Evolutionary conservation across 2,329 filamentous ascomycete species (phyloP), one percentile per base, ranked within the genome.

Genomic region (Colletotrichum aenigma): DNA sequence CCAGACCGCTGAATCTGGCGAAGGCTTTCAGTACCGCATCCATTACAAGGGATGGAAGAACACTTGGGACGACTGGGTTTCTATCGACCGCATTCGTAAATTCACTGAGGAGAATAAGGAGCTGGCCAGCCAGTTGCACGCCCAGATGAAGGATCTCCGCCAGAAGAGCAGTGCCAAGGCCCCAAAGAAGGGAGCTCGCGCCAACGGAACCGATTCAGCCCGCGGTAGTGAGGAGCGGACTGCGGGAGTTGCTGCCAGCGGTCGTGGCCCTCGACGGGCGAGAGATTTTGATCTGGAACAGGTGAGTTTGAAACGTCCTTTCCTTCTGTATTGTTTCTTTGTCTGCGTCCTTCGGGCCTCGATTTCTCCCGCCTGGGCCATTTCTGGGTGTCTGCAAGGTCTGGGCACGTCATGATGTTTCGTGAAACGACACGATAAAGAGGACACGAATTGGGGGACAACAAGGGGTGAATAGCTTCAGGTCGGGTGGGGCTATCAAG

Each of bases 21-120:
- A 86, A 56, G 87, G 93, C 76, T 96, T 92, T 82, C 92, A 95
- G 83, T 99, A 98, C 87, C 94, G 95, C 82, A 94, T 99, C 71
- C 97, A 99, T 86, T 99, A 99, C 88, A 98, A 98, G 86, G 97
- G 97, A 82, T 99, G 97, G 97, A 99, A 99, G 89, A 96, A 96
- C 85, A 98, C 96, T 90, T 99, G 97, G 97, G 97, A 99, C 87
- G 97, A 99, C 87, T 98, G 96, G 96, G 97, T 98, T 60, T 92
- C 95, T 26, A 93, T 96, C 85, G 96, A 98, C 84, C 95, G 97
- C 79, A 93, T 99, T 76, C 94, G 96, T 82, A 98, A 98, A 87
- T 94, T 96, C 83, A 98, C 93, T 67, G 95, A 98, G 72, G 97
- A 98, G 86, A 98, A 98, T 86, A 95, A 95, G 82, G 95, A 98